Evolutionary conservation across 805 yeast species (phyloP).

Genomic region (Brettanomyces nanus): DNA sequence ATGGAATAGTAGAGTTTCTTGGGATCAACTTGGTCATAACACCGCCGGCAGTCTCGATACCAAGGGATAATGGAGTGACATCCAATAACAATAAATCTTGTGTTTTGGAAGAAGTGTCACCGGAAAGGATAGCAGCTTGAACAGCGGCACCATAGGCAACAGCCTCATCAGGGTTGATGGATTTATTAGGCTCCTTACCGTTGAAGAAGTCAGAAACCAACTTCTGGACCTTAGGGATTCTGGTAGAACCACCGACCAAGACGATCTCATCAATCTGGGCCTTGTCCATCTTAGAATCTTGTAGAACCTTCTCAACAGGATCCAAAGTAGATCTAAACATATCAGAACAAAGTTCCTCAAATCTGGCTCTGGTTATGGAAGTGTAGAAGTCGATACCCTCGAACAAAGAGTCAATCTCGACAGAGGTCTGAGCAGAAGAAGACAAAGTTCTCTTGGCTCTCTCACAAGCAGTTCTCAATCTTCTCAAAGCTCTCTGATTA

Average conservation of each 20-base stretch:
- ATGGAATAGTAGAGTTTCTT: constrained; percentile 96
- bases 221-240: constrained; percentile 96
- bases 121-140: constrained; percentile 94
- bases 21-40: constrained; percentile 97
- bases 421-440: constrained; percentile 89
- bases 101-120: constrained; percentile 90
- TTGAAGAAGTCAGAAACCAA: constrained; percentile 92
- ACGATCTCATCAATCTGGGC: constrained; percentile 87
- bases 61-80: constrained; percentile 94
- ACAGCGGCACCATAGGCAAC: constrained; percentile 99
- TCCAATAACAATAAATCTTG: constrained; percentile 90
- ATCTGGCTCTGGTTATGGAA: constrained; percentile 94
- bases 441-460: constrained; percentile 98
- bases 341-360: constrained; percentile 93
- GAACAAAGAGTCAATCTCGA: constrained; percentile 90
- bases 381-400: constrained; percentile 98
- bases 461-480: constrained; percentile 98
- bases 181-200: constrained; percentile 94
- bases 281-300: constrained; percentile 86
- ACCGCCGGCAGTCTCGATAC: constrained; percentile 99
- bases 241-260: constrained; percentile 95
- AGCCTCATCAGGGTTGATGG: constrained; percentile 97
- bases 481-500: constrained; percentile 96
- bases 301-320: constrained; percentile 92
- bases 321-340: constrained; percentile 90